These are phyloP conservation scores for Fistulina hepatica DNA, from an alignment of 1,284 basidiomycete species.

Conservation along the genomic window DNA sequence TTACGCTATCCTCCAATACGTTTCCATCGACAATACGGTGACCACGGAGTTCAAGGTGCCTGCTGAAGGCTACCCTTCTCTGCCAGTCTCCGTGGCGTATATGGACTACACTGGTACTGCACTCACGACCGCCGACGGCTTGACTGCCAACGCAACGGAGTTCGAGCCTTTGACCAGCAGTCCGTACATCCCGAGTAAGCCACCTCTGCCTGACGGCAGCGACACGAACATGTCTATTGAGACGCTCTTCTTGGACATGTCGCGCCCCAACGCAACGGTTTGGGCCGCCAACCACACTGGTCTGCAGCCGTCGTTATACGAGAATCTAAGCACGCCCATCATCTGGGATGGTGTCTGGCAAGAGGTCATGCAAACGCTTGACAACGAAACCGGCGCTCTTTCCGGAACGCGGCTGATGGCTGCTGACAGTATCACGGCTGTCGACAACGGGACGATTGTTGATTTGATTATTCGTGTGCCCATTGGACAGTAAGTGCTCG, in stretches of 20 bases:
- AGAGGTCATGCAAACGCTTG: constrained; percentile 2
- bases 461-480: constrained; percentile 4
- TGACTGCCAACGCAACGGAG: background rate
- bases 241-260: constrained; percentile 7
- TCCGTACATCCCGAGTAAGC: constrained; percentile 4
- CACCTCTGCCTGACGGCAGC: constrained; percentile 2
- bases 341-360: constrained; percentile 7
- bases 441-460: constrained; percentile 2
- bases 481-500: background rate
- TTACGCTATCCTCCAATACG: constrained; percentile 8
- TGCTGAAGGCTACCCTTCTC: constrained; percentile 3
- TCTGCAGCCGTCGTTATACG: constrained; percentile 4
- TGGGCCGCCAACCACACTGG: constrained; percentile 9
- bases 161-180: constrained; percentile 1
- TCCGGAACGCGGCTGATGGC: constrained; percentile 1
- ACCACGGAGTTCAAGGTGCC: background rate
- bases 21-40: background rate
- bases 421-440: constrained; percentile 1
- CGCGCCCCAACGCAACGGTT: constrained; percentile 4
- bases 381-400: constrained; percentile 3
- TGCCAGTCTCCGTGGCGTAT: constrained; percentile 2
- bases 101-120: constrained; percentile 5
- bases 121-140: background rate
- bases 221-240: no score
- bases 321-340: constrained; percentile 4